Conservation (phyloP, 768 basidiomycete species). For the Suillus ampliporus region DNA sequence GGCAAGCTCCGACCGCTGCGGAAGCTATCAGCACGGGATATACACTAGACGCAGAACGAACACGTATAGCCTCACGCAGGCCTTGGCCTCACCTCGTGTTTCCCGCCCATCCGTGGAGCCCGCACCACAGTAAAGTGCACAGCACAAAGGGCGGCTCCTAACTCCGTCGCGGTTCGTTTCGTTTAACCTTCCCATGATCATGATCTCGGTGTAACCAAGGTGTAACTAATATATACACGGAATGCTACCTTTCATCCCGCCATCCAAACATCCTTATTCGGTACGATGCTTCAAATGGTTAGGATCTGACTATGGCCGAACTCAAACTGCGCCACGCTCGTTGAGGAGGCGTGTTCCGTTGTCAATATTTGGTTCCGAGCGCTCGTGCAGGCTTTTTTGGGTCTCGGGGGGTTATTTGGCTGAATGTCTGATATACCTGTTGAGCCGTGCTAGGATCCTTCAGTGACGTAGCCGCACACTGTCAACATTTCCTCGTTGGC, state of each 20-base stretch:
- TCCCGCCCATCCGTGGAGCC: background rate
- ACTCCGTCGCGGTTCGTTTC: background rate
- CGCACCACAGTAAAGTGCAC: conserved; percentile 1
- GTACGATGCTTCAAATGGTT: background rate
- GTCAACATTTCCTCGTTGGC: background rate
- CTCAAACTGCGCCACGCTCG: background rate
- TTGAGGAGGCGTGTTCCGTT: background rate
- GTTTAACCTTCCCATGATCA: background rate
- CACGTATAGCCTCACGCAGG: too few relatives aligned
- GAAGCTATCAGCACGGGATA: background rate
- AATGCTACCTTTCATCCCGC: background rate
- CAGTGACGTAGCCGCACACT: background rate
- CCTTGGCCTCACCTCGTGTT: too few relatives aligned
- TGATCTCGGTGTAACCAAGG: conserved; percentile 7
- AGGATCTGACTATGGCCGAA: background rate
- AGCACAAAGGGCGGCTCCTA: background rate
- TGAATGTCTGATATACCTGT: too few relatives aligned
- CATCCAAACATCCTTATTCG: background rate
- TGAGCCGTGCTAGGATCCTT: background rate
- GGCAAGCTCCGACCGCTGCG: background rate
- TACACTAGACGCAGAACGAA: background rate
- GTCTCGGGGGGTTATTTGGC: background rate
- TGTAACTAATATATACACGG: background rate
- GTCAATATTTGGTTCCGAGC: background rate
- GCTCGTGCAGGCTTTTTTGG: background rate